Evolutionary conservation across 176 grass and related monocot genomes (phyloP).

Genomic region (Elymus sibiricus): DNA sequence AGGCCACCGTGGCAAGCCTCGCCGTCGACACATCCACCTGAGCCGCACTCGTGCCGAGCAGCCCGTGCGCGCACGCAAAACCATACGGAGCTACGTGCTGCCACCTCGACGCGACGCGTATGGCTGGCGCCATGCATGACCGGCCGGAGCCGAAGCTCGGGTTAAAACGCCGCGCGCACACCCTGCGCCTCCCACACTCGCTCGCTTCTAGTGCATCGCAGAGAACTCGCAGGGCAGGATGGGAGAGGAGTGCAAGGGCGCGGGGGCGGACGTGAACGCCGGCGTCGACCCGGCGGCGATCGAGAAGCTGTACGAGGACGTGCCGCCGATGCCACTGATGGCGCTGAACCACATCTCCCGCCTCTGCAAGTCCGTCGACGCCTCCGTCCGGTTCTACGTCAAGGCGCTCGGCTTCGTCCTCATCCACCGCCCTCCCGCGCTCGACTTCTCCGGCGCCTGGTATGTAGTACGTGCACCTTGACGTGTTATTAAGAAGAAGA

Average conservation of each 20-base stretch:
- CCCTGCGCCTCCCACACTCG: background rate
- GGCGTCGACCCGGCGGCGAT: background rate
- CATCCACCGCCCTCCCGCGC: conserved; percentile 59
- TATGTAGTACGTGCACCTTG: conserved; percentile 39
- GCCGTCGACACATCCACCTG: background rate
- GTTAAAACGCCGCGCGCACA: background rate
- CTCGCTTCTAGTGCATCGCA: background rate
- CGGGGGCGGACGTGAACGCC: background rate
- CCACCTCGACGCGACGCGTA: background rate
- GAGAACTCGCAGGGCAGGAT: background rate
- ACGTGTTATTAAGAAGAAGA: background rate
- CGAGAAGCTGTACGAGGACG: conserved; percentile 45
- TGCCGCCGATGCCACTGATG: conserved; percentile 53
- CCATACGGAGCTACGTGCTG: background rate
- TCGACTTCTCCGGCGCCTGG: conserved; percentile 76
- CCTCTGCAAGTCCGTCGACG: conserved; percentile 61
- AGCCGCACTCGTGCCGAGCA: background rate
- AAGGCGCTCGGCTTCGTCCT: conserved; percentile 65
- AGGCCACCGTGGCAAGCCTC: background rate
- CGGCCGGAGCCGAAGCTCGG: background rate
- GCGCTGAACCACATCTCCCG: conserved; percentile 79
- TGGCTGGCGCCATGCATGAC: background rate
- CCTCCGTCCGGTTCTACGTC: conserved; percentile 61
- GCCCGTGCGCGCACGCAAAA: background rate
- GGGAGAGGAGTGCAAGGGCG: conserved; percentile 43